Percentiles rank a stretch among this genome's conserved stretches.
phyloP scores from a whole-genome alignment of 345 rosid species.

The Citrus maxima region DNA sequence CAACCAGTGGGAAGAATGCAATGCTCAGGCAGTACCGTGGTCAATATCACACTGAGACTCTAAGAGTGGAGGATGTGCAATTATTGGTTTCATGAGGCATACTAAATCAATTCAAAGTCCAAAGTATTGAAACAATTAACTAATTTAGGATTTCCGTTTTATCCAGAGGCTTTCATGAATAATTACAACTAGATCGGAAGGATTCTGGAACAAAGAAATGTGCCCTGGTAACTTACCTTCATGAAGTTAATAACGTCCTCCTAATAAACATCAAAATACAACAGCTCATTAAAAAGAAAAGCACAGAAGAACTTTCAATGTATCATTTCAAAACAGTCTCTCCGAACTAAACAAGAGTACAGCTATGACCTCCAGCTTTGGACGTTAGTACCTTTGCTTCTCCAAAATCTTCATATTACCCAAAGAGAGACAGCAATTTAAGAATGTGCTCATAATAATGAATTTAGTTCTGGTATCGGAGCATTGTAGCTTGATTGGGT shows the following conservation, averaged over 20 bases:
- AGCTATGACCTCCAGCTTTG: neutral
- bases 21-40: neutral
- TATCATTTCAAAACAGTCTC: neutral
- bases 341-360: neutral
- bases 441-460: too few relatives aligned
- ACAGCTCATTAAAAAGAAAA: neutral
- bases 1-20: neutral
- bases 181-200: neutral
- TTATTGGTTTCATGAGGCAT: neutral
- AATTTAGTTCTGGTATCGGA: too few relatives aligned
- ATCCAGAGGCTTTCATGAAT: neutral
- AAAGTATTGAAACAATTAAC: neutral
- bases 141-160: neutral
- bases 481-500: too few relatives aligned
- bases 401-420: too few relatives aligned
- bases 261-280: neutral
- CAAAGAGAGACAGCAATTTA: too few relatives aligned
- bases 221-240: neutral
- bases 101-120: neutral
- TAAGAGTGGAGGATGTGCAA: neutral
- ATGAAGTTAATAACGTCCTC: too few relatives aligned
- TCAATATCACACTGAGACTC: neutral
- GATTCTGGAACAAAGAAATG: neutral
- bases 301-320: neutral
- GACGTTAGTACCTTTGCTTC: neutral